Evolutionary conservation across 2,329 filamentous ascomycete species (phyloP), one percentile per base, ranked within the genome.

Genomic region (Paraconiothyrium sp.): DNA sequence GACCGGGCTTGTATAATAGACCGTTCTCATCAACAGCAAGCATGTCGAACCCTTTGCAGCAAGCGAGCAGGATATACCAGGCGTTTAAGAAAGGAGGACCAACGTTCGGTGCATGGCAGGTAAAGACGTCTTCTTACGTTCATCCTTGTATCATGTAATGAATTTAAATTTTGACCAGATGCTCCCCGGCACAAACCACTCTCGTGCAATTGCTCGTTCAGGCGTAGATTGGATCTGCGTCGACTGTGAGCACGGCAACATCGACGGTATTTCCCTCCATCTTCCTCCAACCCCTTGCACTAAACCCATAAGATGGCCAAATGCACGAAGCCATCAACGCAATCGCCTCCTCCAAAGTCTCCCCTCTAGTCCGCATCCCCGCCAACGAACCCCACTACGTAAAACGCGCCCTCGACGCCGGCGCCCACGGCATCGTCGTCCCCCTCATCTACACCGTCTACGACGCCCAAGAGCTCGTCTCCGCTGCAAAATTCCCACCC

Each of bases 301-400:
- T 70, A 39, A 71, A 8, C 10, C 10, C 22, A 3, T 58, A 32
- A 79, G 83, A 85, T 65, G 78, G 76, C 51, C 77, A 81, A 63
- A 87, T 87, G 85, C 84, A 86, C 66, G 84, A 86, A 71, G 81
- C 83, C 52, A 83, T 87, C 11, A 83, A 82, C 13, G 80, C 81
- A n/a, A 80, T 83, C 47, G 80, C 79, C 39, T 76, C 78, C 27
- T 79, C 79, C 56, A 79, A 79, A 13, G 78, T 82, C 27, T 80
- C 76, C 41, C 81, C 82, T 5, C 65, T 83, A 13, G 81, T 84
- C 22, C 76, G 80, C 55, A 83, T 88, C 46, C 81, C 84, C 14
- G 84, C 84, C 30, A 86, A 86, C 59, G 85, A 88, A 75, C 80
- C 83, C 51, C 88, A 85, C 86, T 87, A 88, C 85, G 85, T 88